Base-by-base conservation (phyloP, 192 early-diverging fungal genomes). In the Cladochytrium replicatum region DNA sequence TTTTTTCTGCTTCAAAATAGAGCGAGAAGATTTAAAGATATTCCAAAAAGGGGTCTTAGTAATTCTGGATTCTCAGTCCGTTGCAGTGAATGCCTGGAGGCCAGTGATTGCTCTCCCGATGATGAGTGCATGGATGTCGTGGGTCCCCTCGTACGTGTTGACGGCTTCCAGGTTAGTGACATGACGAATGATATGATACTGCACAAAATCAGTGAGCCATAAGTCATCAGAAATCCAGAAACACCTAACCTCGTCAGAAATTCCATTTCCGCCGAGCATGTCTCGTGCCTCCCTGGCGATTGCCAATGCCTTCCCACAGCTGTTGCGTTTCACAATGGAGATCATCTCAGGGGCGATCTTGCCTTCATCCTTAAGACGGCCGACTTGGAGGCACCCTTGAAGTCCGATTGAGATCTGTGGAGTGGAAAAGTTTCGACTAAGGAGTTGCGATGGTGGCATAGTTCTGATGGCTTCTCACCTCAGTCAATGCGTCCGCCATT, bases 141-240 rank as follows among this genome's bases (percentile, higher is more conserved):
- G 85, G 0, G 92, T 98, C 26, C 91, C 94, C 65, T 98, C 94
- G 58, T 98, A 98, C 0, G 94, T 98, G 66, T 92, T 93, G 31
- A 87, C 86, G 26, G 87, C 85, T 49, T 91, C 89, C 17, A 96
- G 72, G 66, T 96, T 96, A 62, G 80, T 84, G 41, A 88, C 78
- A 50, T 96, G 91, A 31, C 91, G 75, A 57, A 98, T 98, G 45
- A 98, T 88, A 54, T 91, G 87, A 74, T 92, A 97, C 46, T 60
- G n/a, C n/a, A n/a, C n/a, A n/a, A n/a, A n/a, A n/a, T n/a, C 34
- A 37, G 13, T 13, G n/a, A n/a, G n/a, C n/a, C n/a, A n/a, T n/a
- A n/a, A n/a, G n/a, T n/a, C n/a, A n/a, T n/a, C n/a, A n/a, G n/a
- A n/a, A n/a, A n/a, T n/a, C n/a, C n/a, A n/a, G n/a, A n/a, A n/a